Conservation (phyloP, 108 stramenopile species). For the Fragilaria radians region DNA sequence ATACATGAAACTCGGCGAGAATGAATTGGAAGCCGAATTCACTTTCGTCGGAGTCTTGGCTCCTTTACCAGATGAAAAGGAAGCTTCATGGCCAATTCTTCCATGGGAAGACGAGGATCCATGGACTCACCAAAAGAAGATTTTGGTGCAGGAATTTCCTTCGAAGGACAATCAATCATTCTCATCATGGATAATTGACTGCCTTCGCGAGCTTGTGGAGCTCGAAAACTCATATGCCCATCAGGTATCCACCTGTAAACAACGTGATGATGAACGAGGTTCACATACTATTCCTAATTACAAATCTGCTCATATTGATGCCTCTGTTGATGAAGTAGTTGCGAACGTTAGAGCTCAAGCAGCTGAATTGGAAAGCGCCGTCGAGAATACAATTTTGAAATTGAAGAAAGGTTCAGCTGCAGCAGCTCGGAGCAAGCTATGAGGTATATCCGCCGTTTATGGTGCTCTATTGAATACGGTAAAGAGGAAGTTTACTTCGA, state of each 20-base stretch:
- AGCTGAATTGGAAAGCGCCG: slow-evolving; percentile 9
- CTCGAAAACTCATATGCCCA: slow-evolving; percentile 59
- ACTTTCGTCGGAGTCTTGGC: neutral
- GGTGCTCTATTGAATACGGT: too few relatives aligned
- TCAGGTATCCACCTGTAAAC: slow-evolving; percentile 56
- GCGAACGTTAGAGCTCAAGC: slow-evolving; percentile 32
- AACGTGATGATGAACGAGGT: slow-evolving; percentile 76
- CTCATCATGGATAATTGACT: slow-evolving; percentile 17
- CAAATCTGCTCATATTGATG: slow-evolving; percentile 44
- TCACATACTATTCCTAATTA: slow-evolving; percentile 71
- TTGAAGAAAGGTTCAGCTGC: neutral
- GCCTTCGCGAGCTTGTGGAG: slow-evolving; percentile 35
- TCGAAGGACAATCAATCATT: slow-evolving; percentile 8
- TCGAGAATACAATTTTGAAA: neutral
- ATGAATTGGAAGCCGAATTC: neutral
- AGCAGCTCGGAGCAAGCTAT: neutral
- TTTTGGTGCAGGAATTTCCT: slow-evolving; percentile 53
- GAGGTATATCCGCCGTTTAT: too few relatives aligned
- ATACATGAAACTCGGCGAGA: slow-evolving; percentile 10
- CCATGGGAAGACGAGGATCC: slow-evolving; percentile 61
- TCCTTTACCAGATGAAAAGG: neutral
- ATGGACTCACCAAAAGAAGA: slow-evolving; percentile 51
- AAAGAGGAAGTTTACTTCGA: too few relatives aligned
- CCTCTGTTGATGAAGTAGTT: slow-evolving; percentile 64
- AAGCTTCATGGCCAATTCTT: slow-evolving; percentile 42